Evolutionary conservation across 352 stramenopile species (phyloP), one percentile per base, ranked within the genome.

Genomic region (Aphanomyces invadans): DNA sequence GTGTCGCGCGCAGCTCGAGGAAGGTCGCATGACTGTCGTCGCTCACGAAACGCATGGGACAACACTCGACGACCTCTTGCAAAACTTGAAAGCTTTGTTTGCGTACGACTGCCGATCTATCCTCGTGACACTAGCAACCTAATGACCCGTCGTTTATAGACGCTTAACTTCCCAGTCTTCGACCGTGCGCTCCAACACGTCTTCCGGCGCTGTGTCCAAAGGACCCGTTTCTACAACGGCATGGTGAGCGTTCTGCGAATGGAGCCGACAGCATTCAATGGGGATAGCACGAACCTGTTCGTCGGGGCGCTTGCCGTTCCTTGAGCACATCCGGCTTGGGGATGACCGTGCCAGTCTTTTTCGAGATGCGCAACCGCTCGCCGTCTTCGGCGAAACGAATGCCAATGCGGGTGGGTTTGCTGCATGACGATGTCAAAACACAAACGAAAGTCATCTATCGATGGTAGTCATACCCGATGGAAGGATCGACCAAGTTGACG

Each of bases 281-380:
- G n/a, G n/a, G n/a, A n/a, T n/a, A n/a, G n/a, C n/a, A n/a, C n/a
- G n/a, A n/a, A 89, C 81, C 81, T 88, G 77, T 87, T 81, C 81
- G 72, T 78, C 90, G 70, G 45, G 86, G 85, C 67, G 79, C 88
- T 71, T 94, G 77, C 39, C 89, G 82, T 68, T 95, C 80, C 72
- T 90, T 96, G 45, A 97, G 80, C 62, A 96, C 72, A 28, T 96
- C 90, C 4, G 95, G 92, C 73, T 94, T 94, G 28, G 92, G 90
- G 78, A 98, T 98, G 71, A 98, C 97, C 12, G 92, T 96, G 68
- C 92, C 93, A 36, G 86, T 97, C 73, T 96, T 92, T 78, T 97
- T 97, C 26, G 92, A 91, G 69, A 98, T 89, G 42, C 95, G 86
- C 48, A 98, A 88, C 77, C 98, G 98, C 31, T 95, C 92, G 31